Conservation (phyloP, 2,329 filamentous ascomycete species). For the Claviceps sorghi region DNA sequence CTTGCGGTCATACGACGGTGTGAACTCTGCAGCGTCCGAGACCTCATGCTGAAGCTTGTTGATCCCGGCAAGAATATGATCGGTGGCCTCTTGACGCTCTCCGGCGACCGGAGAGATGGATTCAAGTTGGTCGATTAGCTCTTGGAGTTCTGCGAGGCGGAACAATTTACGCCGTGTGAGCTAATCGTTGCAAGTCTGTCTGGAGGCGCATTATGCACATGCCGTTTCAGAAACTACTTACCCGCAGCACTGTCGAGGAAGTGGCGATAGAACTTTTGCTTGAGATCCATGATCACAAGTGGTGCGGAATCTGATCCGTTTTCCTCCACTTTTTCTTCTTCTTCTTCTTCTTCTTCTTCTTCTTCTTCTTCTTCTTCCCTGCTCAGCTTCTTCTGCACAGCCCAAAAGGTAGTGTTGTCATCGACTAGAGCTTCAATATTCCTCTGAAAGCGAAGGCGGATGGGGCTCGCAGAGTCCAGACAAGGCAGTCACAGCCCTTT, state of each 20-base stretch:
- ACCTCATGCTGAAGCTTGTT: slow-evolving; percentile 70
- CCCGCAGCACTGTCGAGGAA: slow-evolving; percentile 64
- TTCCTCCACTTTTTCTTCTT: background rate
- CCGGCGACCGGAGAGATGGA: slow-evolving; percentile 47
- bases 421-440: background rate
- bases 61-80: slow-evolving; percentile 67
- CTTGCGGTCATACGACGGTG: slow-evolving; percentile 81
- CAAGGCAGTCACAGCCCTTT: background rate
- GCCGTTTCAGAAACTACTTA: slow-evolving; percentile 24
- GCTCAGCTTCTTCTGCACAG: background rate
- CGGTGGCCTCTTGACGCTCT: slow-evolving; percentile 67
- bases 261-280: slow-evolving; percentile 71
- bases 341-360: background rate
- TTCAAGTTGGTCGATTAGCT: slow-evolving; percentile 56
- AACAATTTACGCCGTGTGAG: background rate
- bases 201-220: background rate
- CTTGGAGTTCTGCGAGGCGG: slow-evolving; percentile 48
- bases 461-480: background rate
- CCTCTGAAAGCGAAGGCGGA: background rate
- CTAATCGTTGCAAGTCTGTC: background rate
- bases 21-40: slow-evolving; percentile 64
- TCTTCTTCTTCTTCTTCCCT: too few relatives aligned
- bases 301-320: background rate
- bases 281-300: slow-evolving; percentile 26
- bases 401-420: background rate